phyloP scores from a whole-genome alignment of 176 grass and related monocot species.

The Pontederia crassipes region DNA sequence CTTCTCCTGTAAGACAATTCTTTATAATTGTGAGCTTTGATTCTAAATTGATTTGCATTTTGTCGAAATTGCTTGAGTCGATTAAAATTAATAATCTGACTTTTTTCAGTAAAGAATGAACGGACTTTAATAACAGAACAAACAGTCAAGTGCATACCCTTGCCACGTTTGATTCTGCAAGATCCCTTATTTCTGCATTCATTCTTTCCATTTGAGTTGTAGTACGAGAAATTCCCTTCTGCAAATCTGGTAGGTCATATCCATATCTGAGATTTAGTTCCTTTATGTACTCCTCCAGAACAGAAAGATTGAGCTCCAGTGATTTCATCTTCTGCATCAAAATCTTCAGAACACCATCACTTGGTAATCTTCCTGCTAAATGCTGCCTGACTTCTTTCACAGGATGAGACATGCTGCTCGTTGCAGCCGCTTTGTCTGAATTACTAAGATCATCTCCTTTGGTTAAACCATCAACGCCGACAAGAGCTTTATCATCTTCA shows the following conservation, averaged over 20 bases:
- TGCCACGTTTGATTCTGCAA: slow-evolving; percentile 28
- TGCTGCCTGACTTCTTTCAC: slow-evolving; percentile 16
- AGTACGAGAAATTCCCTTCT: slow-evolving; percentile 41
- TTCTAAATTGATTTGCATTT: neutral
- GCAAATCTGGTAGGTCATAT: slow-evolving; percentile 45
- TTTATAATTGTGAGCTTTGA: neutral
- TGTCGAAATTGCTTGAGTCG: no score
- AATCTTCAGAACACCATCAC: slow-evolving; percentile 79
- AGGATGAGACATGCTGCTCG: slow-evolving; percentile 18
- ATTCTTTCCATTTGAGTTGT: slow-evolving; percentile 30
- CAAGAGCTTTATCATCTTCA: slow-evolving; percentile 9
- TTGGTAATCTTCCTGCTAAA: slow-evolving; percentile 31
- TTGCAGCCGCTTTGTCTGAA: slow-evolving; percentile 21
- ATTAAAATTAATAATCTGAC: neutral
- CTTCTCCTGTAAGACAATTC: slow-evolving; percentile 33
- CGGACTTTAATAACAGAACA: no score
- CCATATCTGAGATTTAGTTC: slow-evolving; percentile 49
- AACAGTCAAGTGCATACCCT: slow-evolving; percentile 19
- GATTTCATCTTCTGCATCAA: slow-evolving; percentile 79
- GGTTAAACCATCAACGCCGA: slow-evolving; percentile 4
- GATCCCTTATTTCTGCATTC: slow-evolving; percentile 29
- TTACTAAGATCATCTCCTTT: slow-evolving; percentile 18
- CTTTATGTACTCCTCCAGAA: slow-evolving; percentile 60
- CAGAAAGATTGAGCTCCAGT: slow-evolving; percentile 23
- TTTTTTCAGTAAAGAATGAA: neutral